Evolutionary conservation across 2,329 filamentous ascomycete genomes (phyloP).

Genomic region (Calonectria naviculata): DNA sequence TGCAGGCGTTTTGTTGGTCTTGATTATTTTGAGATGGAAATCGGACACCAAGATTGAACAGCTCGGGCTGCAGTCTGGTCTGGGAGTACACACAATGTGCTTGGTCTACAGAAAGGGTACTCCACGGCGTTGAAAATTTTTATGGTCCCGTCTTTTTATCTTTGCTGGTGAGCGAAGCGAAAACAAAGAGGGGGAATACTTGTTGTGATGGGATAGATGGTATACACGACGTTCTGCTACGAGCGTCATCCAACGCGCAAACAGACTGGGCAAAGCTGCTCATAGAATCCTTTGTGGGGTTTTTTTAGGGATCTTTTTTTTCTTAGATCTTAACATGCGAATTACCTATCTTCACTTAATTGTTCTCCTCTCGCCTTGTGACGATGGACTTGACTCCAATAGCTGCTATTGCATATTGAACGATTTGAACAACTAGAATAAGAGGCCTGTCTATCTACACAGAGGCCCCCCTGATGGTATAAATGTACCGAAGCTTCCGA

Average conservation of each 20-base stretch:
- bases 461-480: constrained; percentile 26
- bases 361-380: neutral
- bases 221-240: constrained; percentile 22
- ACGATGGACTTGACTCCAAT: too few species aligned
- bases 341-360: constrained; percentile 11
- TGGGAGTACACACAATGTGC: constrained; percentile 25
- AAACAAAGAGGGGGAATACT: constrained; percentile 21
- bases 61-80: constrained; percentile 30
- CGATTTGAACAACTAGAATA: neutral
- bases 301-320: constrained; percentile 22
- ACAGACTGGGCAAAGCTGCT: constrained; percentile 33
- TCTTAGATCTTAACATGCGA: constrained; percentile 29
- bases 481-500: constrained; percentile 30
- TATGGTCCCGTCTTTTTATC: constrained; percentile 15
- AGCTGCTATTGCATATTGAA: neutral
- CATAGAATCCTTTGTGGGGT: constrained; percentile 25
- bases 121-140: constrained; percentile 23
- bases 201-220: constrained; percentile 19
- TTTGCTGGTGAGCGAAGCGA: constrained; percentile 1
- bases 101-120: constrained; percentile 21
- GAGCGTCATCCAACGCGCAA: constrained; percentile 33
- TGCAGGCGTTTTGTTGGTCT: constrained; percentile 6
- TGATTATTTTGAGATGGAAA: constrained; percentile 17
- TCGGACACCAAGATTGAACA: constrained; percentile 22
- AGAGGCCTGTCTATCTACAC: neutral